Evolutionary conservation across 306 rosid genomes (phyloP), one percentile per base, ranked within the genome.

Genomic region (Notholithocarpus densiflorus): DNA sequence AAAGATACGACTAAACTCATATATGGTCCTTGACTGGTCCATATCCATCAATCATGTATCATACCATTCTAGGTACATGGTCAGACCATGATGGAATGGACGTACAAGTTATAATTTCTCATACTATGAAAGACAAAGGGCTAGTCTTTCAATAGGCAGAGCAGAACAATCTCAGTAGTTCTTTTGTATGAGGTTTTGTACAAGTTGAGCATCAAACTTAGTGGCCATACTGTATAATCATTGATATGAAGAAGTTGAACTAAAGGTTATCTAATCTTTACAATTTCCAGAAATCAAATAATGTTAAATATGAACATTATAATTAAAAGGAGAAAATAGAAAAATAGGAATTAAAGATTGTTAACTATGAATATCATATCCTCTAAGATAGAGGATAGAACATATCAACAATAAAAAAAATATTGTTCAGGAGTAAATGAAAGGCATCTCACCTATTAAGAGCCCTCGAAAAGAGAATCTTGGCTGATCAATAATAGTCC

Each of bases 391-490:
- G 4, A 31, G 19, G 34, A 65, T 32, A 65, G 20, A 65, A 65
- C 15, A 32, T 20, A 32, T 3, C 71, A 66, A 66, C 51, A 17
- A 18, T 66, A 13, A 66, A 74, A 26, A 15, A 65, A n/a, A 18
- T 23, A 12, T 21, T 18, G 34, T 32, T 6, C 10, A 31, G 43
- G 12, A 65, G 72, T 55, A 56, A 24, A 65, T 1, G 20, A 53
- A 65, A 56, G 79, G 40, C 72, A 71, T 19, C 81, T 81, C 27
- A 82, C 89, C 89, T 43, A 85, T 85, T 77, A 85, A 76, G 54
- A 85, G 89, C 71, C 89, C 89, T 48, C 89, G 74, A 82, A 71
- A 85, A 51, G 77, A 85, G 80, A 85, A 85, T 77, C 89, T 85
- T 24, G 89, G 89, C 55, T 59, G 70, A 74, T 85, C 89, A 26